phyloP scores from a whole-genome alignment of 2,329 filamentous ascomycete genomes.

The Chrysoporthe austroafricana region DNA sequence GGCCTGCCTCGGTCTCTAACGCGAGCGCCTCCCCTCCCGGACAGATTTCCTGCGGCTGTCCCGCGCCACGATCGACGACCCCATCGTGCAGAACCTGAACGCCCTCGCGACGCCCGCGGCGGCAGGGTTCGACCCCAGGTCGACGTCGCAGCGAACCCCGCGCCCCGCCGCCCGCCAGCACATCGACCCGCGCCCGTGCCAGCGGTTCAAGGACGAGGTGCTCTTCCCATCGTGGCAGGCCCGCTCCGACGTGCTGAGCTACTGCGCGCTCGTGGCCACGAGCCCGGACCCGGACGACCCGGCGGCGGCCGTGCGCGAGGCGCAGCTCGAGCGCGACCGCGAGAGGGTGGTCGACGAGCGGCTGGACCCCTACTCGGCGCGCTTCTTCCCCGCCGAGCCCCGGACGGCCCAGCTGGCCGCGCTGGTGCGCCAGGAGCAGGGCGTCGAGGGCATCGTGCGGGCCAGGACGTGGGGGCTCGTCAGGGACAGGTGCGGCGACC shows the following conservation, averaged over 20 bases:
- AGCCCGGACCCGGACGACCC: constrained; percentile 87
- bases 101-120: constrained; percentile 77
- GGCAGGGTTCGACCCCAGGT: constrained; percentile 76
- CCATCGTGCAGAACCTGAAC: constrained; percentile 91
- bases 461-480: constrained; percentile 81
- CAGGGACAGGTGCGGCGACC: constrained; percentile 71
- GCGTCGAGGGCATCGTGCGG: constrained; percentile 79
- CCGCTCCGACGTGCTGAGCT: constrained; percentile 81
- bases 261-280: constrained; percentile 86
- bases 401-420: constrained; percentile 79
- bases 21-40: constrained; percentile 23
- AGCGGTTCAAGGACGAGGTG: constrained; percentile 73
- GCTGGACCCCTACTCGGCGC: constrained; percentile 85
- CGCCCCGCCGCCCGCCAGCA: constrained; percentile 50
- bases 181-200: constrained; percentile 67
- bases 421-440: constrained; percentile 73
- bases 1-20: neutral
- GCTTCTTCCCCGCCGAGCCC: constrained; percentile 80
- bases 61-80: constrained; percentile 84
- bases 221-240: constrained; percentile 89
- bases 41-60: constrained; percentile 90
- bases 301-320: constrained; percentile 69
- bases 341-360: constrained; percentile 83
- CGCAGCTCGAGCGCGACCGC: constrained; percentile 70
- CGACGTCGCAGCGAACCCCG: constrained; percentile 67